Percentiles rank a stretch among this genome's conserved stretches.
Evolutionary conservation across 139 green algal genomes (phyloP).

Genomic region (Eudorina sp.): DNA sequence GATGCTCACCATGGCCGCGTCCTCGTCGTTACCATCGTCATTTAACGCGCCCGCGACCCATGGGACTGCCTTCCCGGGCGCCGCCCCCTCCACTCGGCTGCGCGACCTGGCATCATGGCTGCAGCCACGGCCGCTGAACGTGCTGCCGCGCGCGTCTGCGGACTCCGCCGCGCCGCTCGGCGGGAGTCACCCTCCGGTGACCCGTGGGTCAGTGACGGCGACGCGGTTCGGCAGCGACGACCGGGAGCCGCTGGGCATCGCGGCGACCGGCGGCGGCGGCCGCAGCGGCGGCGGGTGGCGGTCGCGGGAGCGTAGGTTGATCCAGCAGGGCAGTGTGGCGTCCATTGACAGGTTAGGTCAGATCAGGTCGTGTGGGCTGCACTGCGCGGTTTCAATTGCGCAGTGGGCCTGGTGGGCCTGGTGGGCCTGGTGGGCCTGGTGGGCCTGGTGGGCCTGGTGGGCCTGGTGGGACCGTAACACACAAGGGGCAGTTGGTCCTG

Average conservation of each 20-base stretch:
- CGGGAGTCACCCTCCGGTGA: background rate
- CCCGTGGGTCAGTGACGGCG: background rate
- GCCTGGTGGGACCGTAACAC: too few relatives aligned
- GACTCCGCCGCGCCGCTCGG: background rate
- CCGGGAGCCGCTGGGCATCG: background rate
- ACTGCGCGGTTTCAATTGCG: too few relatives aligned
- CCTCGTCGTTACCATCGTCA: background rate
- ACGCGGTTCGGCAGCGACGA: too few relatives aligned
- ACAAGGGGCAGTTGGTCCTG: too few relatives aligned
- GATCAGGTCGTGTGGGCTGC: too few relatives aligned
- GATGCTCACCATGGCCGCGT: background rate
- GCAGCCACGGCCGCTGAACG: background rate
- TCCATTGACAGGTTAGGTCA: slow-evolving; percentile 9
- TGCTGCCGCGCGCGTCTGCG: background rate
- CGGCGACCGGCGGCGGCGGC: background rate
- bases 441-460: too few relatives aligned
- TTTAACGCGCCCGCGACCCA: background rate
- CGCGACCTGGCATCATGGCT: background rate
- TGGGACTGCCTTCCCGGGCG: background rate
- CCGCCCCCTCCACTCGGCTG: background rate
- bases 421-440: too few relatives aligned
- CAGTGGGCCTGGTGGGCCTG: too few relatives aligned
- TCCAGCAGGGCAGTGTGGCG: background rate
- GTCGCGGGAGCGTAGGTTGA: background rate
- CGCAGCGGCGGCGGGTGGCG: background rate